Evolutionary conservation across 345 rosid genomes (phyloP).

Genomic region (Balakata baccata): DNA sequence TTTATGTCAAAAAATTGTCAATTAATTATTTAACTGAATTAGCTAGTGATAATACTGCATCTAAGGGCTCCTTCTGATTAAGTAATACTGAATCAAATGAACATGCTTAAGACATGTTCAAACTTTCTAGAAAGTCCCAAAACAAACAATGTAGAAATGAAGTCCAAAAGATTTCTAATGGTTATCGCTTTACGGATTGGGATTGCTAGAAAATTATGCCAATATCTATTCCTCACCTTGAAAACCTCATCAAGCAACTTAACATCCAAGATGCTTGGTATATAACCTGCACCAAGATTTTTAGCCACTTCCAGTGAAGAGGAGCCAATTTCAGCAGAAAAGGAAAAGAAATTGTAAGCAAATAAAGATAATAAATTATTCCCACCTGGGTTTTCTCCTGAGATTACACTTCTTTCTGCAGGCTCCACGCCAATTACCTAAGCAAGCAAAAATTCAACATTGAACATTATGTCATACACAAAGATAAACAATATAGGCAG

Average conservation of each 20-base stretch:
- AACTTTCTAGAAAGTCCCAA: not conserved
- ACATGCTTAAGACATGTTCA: not conserved
- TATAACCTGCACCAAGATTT: conserved; percentile 52
- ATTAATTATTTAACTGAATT: not conserved
- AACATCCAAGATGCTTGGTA: conserved; percentile 74
- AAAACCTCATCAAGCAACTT: conserved; percentile 84
- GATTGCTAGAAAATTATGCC: not conserved
- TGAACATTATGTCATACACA: conserved; percentile 10
- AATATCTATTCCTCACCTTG: conserved; percentile 43
- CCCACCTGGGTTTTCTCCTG: conserved; percentile 76
- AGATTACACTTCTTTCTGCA: conserved; percentile 85
- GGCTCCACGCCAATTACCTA: conserved; percentile 96
- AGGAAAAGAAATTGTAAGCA: not conserved
- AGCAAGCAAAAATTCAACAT: conserved; percentile 17
- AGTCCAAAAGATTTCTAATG: not conserved
- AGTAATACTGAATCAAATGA: not conserved
- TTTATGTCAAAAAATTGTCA: conserved; percentile 1
- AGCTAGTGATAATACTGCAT: not conserved
- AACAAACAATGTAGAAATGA: not conserved
- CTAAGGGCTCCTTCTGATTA: not conserved
- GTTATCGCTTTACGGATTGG: too few species aligned
- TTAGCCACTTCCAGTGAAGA: conserved; percentile 16
- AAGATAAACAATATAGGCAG: not conserved
- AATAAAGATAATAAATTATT: conserved; percentile 16
- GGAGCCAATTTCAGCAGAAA: conserved; percentile 13